Evolutionary conservation across 768 basidiomycete species (phyloP).

Genomic region (Lentinula guzmanii): DNA sequence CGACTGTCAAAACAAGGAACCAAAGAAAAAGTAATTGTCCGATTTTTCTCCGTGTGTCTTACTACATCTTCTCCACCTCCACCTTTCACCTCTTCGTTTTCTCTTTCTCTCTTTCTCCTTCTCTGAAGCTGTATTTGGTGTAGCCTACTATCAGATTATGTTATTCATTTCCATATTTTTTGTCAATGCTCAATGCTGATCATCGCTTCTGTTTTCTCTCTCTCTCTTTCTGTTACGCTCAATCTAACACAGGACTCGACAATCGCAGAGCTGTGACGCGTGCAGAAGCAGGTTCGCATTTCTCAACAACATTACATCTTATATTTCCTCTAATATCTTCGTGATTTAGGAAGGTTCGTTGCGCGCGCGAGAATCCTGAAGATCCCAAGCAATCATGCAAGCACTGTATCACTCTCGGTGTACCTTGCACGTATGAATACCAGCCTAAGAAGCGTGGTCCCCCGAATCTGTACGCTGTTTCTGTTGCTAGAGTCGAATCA

Average conservation of each 20-base stretch:
- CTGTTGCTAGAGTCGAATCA: constrained; percentile 4
- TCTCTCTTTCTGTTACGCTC: no score
- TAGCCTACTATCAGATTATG: constrained; percentile 18
- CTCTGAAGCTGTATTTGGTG: constrained; percentile 5
- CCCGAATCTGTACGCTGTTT: constrained; percentile 70
- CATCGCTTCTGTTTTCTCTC: constrained; percentile 9
- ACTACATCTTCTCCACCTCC: constrained; percentile 20
- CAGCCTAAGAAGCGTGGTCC: constrained; percentile 93
- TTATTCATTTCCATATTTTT: constrained; percentile 25
- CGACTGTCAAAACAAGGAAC: constrained; percentile 50
- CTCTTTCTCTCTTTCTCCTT: constrained; percentile 15
- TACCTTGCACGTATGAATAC: constrained; percentile 87
- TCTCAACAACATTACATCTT: neutral
- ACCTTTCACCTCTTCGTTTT: constrained; percentile 20
- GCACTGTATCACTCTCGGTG: constrained; percentile 76
- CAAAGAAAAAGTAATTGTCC: constrained; percentile 69
- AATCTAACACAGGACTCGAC: constrained; percentile 49
- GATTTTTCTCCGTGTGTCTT: constrained; percentile 50
- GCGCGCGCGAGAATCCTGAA: constrained; percentile 73
- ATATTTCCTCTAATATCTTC: neutral
- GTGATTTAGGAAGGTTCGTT: constrained; percentile 62
- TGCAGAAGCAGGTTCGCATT: constrained; percentile 34
- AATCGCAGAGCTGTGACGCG: constrained; percentile 89
- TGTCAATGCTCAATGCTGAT: constrained; percentile 22
- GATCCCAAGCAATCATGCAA: constrained; percentile 79